These are phyloP conservation scores for Candida albicans DNA, from an alignment of 1,139 yeast genomes.

Conservation along the genomic window DNA sequence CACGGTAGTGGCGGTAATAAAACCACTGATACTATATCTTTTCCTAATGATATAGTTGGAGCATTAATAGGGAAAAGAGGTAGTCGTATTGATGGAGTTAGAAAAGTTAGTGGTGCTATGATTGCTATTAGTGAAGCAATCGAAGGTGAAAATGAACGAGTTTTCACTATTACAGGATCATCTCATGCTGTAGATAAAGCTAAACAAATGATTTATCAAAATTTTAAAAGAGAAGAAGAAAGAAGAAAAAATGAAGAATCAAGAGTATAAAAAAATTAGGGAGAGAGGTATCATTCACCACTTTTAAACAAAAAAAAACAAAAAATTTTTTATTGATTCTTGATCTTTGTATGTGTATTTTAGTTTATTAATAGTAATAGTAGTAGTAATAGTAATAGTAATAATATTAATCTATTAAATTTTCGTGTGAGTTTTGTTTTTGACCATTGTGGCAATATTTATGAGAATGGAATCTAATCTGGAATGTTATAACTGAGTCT, in stretches of 20 bases:
- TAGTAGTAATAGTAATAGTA: too few relatives aligned
- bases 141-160: slow-evolving; percentile 63
- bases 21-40: slow-evolving; percentile 41
- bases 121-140: slow-evolving; percentile 77
- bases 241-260: slow-evolving; percentile 50
- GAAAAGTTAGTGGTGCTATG: slow-evolving; percentile 77
- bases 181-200: slow-evolving; percentile 69
- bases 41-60: slow-evolving; percentile 86
- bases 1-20: slow-evolving; percentile 8
- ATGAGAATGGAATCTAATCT: too few relatives aligned
- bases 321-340: too few relatives aligned
- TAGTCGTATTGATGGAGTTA: slow-evolving; percentile 80
- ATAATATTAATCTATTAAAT: too few relatives aligned
- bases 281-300: too few relatives aligned
- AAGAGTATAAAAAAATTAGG: neutral
- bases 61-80: slow-evolving; percentile 90
- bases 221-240: slow-evolving; percentile 74
- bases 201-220: slow-evolving; percentile 63
- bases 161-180: slow-evolving; percentile 73
- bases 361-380: too few relatives aligned
- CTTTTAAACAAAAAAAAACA: too few relatives aligned
- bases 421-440: too few relatives aligned
- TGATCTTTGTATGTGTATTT: too few relatives aligned
- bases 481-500: too few relatives aligned
- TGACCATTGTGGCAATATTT: too few relatives aligned